phyloP scores from a whole-genome alignment of 805 yeast genomes.

The Brettanomyces custersianus region DNA sequence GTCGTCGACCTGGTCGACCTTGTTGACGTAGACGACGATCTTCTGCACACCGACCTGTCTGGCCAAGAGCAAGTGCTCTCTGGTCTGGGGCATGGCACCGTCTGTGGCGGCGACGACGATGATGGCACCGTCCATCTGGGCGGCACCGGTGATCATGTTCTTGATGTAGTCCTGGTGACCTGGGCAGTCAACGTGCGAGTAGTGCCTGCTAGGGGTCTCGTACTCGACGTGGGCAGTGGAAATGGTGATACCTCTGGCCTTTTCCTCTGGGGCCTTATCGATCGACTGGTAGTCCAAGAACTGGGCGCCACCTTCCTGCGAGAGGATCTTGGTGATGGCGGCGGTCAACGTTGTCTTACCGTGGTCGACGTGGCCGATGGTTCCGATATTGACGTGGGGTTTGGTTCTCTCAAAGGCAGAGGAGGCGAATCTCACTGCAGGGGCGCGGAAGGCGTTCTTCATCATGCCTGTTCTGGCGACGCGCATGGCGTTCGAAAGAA shows the following conservation, averaged over 20 bases:
- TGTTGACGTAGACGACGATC: conserved; percentile 95
- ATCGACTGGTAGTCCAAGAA: conserved; percentile 90
- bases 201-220: conserved; percentile 90
- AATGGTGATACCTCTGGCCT: conserved; percentile 98
- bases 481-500: conserved; percentile 1
- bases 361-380: conserved; percentile 98
- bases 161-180: conserved; percentile 99
- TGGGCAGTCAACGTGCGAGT: conserved; percentile 97
- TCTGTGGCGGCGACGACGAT: conserved; percentile 98
- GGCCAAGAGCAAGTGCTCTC: conserved; percentile 96
- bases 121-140: conserved; percentile 99
- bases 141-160: conserved; percentile 99
- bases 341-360: conserved; percentile 98
- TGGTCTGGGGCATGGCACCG: conserved; percentile 99
- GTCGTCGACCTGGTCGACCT: conserved; percentile 95
- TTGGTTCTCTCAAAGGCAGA: conserved; percentile 86
- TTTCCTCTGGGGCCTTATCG: conserved; percentile 98
- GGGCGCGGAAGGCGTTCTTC: neutral
- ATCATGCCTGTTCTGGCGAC: neutral
- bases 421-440: conserved; percentile 41
- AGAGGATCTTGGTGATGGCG: conserved; percentile 91
- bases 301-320: conserved; percentile 83
- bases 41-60: conserved; percentile 99
- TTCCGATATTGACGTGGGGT: conserved; percentile 95
- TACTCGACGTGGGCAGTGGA: conserved; percentile 97